phyloP scores from a whole-genome alignment of 169 alveolate species.

The Plasmodium gallinaceum region DNA sequence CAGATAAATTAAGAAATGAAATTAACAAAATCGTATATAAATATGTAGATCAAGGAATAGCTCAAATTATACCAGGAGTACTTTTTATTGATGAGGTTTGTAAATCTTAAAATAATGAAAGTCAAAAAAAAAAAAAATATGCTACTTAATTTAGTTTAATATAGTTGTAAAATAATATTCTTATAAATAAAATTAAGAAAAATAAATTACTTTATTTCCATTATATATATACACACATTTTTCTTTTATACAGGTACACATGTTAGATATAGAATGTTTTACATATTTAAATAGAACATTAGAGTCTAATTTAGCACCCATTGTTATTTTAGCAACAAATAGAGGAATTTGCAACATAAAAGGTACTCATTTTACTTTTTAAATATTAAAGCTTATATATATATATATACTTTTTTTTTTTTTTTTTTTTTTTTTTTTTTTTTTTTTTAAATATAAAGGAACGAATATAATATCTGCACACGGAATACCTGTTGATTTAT shows the following conservation, averaged over 20 bases:
- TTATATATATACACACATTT: not conserved
- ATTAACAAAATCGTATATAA: slow-evolving; percentile 97
- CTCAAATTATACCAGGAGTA: slow-evolving; percentile 99
- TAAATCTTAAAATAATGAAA: not conserved
- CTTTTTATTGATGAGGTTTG: slow-evolving; percentile 97
- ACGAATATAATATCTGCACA: slow-evolving; percentile 97
- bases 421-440: not conserved
- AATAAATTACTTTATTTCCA: not conserved
- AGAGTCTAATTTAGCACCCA: slow-evolving; percentile 97
- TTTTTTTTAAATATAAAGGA: slow-evolving; percentile 85
- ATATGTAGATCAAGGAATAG: slow-evolving; percentile 96
- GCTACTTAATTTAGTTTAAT: not conserved
- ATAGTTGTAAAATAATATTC: not conserved
- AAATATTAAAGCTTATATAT: slow-evolving; percentile 61
- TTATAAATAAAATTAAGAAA: too few relatives aligned
- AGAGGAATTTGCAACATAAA: slow-evolving; percentile 93
- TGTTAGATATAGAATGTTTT: slow-evolving; percentile 98
- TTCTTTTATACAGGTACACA: slow-evolving; percentile 85
- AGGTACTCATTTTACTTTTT: slow-evolving; percentile 24
- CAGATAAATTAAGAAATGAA: slow-evolving; percentile 98
- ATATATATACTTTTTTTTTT: not conserved
- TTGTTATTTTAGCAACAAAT: slow-evolving; percentile 98
- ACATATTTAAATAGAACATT: slow-evolving; percentile 97
- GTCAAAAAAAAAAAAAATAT: not conserved
- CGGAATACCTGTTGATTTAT: slow-evolving; percentile 98